phyloP scores from a whole-genome alignment of 768 basidiomycete genomes.

The Postia placenta region DNA sequence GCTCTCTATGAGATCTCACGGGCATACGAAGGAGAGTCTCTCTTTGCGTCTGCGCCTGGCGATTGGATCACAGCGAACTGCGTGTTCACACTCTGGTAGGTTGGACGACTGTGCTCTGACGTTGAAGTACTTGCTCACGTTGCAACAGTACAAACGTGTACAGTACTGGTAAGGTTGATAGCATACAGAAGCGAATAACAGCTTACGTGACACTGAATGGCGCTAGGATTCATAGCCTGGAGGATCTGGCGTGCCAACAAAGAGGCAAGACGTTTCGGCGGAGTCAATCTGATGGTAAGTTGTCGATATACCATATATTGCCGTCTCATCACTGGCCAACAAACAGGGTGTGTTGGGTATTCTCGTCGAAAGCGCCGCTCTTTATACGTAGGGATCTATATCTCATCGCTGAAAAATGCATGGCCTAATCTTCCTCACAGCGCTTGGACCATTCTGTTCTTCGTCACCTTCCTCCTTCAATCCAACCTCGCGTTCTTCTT shows the following conservation, averaged over 20 bases:
- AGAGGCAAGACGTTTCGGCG: background rate
- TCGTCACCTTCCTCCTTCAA: background rate
- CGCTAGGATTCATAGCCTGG: background rate
- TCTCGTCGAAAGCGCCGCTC: background rate
- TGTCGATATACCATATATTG: background rate
- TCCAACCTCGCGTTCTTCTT: background rate
- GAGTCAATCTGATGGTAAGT: background rate
- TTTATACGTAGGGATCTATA: background rate
- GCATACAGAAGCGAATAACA: background rate
- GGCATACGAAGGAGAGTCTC: background rate
- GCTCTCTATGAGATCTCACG: background rate
- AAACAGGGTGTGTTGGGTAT: background rate
- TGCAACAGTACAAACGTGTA: conserved; percentile 2
- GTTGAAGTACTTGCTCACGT: background rate
- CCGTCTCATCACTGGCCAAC: background rate
- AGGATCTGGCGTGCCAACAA: background rate
- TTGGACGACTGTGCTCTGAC: background rate
- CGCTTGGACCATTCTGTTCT: background rate
- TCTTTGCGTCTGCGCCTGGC: background rate
- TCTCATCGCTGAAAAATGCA: background rate
- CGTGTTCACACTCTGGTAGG: background rate
- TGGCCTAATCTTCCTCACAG: background rate
- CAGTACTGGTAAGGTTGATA: background rate
- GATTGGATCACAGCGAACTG: background rate
- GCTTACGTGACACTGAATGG: background rate